Conservation (phyloP, 306 rosid species). For the Hippophae tibetana region DNA sequence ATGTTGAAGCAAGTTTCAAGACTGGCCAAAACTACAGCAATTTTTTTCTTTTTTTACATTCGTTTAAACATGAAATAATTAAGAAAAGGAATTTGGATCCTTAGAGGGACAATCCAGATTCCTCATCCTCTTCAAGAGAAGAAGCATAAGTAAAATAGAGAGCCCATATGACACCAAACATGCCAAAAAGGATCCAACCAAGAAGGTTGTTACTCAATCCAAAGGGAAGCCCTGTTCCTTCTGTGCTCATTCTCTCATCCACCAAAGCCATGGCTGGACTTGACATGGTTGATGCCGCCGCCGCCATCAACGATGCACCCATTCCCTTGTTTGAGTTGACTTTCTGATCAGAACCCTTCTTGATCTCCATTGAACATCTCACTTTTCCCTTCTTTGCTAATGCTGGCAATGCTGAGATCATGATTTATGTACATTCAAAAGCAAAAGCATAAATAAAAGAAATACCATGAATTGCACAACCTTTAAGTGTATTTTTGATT, state of each 20-base stretch:
- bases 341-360: conserved; percentile 25
- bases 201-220: conserved; percentile 90
- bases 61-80: too few relatives aligned
- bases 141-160: conserved; percentile 48
- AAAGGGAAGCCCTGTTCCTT: conserved; percentile 95
- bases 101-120: conserved; percentile 81
- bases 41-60: too few relatives aligned
- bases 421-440: too few relatives aligned
- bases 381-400: conserved; percentile 61
- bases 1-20: too few relatives aligned
- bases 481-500: too few relatives aligned
- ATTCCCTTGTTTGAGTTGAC: conserved; percentile 40
- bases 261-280: conserved; percentile 89
- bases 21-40: too few relatives aligned
- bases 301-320: conserved; percentile 57
- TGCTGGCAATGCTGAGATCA: conserved; percentile 47
- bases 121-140: conserved; percentile 82
- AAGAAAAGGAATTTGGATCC: not conserved
- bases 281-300: conserved; percentile 46
- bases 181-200: conserved; percentile 70
- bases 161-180: conserved; percentile 69
- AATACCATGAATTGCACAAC: too few relatives aligned
- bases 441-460: too few relatives aligned
- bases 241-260: conserved; percentile 85
- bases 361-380: conserved; percentile 59